Evolutionary conservation across 2,329 filamentous ascomycete genomes (phyloP).

Genomic region (Cordyceps farinosa): DNA sequence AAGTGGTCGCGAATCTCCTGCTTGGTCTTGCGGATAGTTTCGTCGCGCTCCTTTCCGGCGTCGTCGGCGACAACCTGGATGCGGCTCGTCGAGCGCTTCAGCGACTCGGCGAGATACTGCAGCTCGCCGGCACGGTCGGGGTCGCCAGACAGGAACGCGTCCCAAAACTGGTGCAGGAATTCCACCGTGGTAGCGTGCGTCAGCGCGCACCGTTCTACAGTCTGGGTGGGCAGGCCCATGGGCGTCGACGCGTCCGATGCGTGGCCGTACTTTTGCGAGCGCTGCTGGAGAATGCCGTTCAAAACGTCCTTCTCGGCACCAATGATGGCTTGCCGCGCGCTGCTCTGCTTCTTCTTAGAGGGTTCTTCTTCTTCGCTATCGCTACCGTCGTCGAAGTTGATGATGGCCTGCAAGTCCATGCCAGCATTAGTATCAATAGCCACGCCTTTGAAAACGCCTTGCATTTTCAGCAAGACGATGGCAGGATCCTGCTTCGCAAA

Average conservation of each 20-base stretch:
- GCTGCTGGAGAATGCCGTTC: slow-evolving; percentile 59
- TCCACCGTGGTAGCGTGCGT: slow-evolving; percentile 93
- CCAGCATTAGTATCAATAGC: slow-evolving; percentile 46
- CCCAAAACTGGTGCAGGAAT: slow-evolving; percentile 97
- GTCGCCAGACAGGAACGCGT: slow-evolving; percentile 84
- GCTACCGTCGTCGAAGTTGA: slow-evolving; percentile 68
- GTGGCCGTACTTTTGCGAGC: slow-evolving; percentile 54
- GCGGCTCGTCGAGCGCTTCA: slow-evolving; percentile 71
- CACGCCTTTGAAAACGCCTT: slow-evolving; percentile 56
- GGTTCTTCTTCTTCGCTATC: slow-evolving; percentile 60
- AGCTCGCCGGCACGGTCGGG: slow-evolving; percentile 76
- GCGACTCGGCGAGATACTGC: slow-evolving; percentile 74
- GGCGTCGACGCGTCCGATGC: slow-evolving; percentile 44
- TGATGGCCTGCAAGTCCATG: slow-evolving; percentile 58
- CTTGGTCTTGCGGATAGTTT: slow-evolving; percentile 63
- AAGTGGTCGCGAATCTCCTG: slow-evolving; percentile 68
- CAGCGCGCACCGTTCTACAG: slow-evolving; percentile 56
- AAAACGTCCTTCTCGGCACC: slow-evolving; percentile 65
- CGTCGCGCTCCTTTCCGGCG: slow-evolving; percentile 70
- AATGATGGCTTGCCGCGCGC: slow-evolving; percentile 63
- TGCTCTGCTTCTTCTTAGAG: slow-evolving; percentile 54
- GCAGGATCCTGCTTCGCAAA: slow-evolving; percentile 69
- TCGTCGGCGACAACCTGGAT: slow-evolving; percentile 77
- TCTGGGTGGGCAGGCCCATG: slow-evolving; percentile 52
- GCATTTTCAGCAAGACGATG: slow-evolving; percentile 63